phyloP scores from a whole-genome alignment of 495 filamentous ascomycete genomes.

The Annulohypoxylon nitens region DNA sequence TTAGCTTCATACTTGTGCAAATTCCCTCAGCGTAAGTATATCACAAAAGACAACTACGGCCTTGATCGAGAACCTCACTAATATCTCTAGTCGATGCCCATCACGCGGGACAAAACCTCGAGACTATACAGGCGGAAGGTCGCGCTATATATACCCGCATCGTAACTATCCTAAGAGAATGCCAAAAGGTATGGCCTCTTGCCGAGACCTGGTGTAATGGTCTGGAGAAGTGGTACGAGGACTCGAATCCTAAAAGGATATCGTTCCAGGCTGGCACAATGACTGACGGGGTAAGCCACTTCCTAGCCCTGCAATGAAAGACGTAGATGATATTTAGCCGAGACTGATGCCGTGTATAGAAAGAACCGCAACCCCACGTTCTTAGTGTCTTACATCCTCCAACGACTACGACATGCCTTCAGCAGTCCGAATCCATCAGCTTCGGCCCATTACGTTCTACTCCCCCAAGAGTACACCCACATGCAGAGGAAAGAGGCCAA shows the following conservation, averaged over 20 bases:
- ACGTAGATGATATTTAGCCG: not conserved
- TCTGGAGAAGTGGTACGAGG: conserved; percentile 57
- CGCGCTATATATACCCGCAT: conserved; percentile 56
- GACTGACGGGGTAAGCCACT: conserved; percentile 59
- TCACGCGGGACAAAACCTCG: conserved; percentile 50
- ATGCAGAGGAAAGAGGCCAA: conserved; percentile 15
- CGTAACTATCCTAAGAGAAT: conserved; percentile 56
- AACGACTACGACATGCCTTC: conserved; percentile 36
- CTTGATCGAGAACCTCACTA: not conserved
- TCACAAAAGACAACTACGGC: not conserved
- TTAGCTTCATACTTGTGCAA: conserved; percentile 62
- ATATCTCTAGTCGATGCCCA: conserved; percentile 52
- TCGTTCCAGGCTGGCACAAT: conserved; percentile 57
- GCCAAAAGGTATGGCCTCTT: conserved; percentile 61
- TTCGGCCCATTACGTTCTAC: conserved; percentile 16
- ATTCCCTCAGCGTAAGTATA: conserved; percentile 57
- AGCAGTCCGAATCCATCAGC: conserved; percentile 28
- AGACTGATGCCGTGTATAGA: conserved; percentile 40
- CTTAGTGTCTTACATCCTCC: conserved; percentile 48
- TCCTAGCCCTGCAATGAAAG: not conserved
- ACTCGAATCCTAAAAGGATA: conserved; percentile 51
- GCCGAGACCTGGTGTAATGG: conserved; percentile 60
- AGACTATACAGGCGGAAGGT: conserved; percentile 50
- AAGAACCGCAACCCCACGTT: conserved; percentile 51
- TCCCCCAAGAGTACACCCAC: conserved; percentile 7